phyloP scores from a whole-genome alignment of 2,329 filamentous ascomycete genomes.

The Parastagonospora avenae region DNA sequence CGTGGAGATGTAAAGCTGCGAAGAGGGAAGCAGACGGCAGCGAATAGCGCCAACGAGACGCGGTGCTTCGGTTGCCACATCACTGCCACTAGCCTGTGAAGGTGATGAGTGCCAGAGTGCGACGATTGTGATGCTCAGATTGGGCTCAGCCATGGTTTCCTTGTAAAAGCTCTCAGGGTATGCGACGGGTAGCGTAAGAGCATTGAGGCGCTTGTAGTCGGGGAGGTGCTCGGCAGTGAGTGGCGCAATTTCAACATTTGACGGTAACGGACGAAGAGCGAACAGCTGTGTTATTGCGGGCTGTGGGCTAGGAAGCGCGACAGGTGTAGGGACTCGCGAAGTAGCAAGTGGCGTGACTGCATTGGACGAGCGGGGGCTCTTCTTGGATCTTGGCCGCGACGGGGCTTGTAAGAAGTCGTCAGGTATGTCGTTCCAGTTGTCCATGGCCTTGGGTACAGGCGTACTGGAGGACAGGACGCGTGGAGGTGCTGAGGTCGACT shows the following conservation, averaged over 20 bases:
- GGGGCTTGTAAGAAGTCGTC: slow-evolving; percentile 32
- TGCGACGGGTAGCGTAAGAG: slow-evolving; percentile 64
- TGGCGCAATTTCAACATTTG: slow-evolving; percentile 59
- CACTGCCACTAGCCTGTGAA: not conserved
- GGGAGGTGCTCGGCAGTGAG: slow-evolving; percentile 60
- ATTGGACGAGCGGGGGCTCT: slow-evolving; percentile 29
- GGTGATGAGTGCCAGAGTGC: slow-evolving; percentile 58
- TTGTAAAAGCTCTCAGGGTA: slow-evolving; percentile 67
- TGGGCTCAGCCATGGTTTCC: slow-evolving; percentile 61
- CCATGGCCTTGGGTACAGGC: slow-evolving; percentile 21
- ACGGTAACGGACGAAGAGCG: slow-evolving; percentile 44
- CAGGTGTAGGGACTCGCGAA: slow-evolving; percentile 22
- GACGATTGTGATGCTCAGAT: slow-evolving; percentile 62
- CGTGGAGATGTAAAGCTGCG: slow-evolving; percentile 65
- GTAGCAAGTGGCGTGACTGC: slow-evolving; percentile 19
- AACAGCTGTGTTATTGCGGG: slow-evolving; percentile 23
- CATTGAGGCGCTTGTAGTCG: slow-evolving; percentile 62
- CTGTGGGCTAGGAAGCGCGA: slow-evolving; percentile 9
- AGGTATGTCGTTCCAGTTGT: slow-evolving; percentile 37
- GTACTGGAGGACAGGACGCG: slow-evolving; percentile 15
- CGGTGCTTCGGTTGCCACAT: slow-evolving; percentile 26
- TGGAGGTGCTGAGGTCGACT: slow-evolving; percentile 21
- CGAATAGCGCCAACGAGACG: slow-evolving; percentile 54
- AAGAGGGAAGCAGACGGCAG: slow-evolving; percentile 50
- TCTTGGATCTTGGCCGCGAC: slow-evolving; percentile 28